A percentile compares a stretch with the other conserved stretches of the same genome.
Evolutionary conservation across 1,284 basidiomycete genomes (phyloP).

Genomic region (Taiwanofungus camphoratus): DNA sequence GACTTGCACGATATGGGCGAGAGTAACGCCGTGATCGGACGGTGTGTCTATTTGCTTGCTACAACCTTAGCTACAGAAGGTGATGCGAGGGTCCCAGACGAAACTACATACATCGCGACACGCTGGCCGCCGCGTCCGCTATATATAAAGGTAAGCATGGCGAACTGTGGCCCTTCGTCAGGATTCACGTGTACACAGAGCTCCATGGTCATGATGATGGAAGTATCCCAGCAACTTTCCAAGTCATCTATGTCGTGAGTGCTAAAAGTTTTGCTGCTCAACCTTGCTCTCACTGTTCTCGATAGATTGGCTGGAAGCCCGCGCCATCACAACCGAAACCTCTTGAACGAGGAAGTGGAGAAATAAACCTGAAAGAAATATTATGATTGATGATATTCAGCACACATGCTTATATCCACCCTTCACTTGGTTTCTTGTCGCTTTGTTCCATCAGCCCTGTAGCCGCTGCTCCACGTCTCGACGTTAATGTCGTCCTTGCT

Average conservation of each 20-base stretch:
- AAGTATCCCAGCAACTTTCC: slow-evolving; percentile 90
- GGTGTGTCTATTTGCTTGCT: slow-evolving; percentile 36
- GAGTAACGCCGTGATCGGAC: slow-evolving; percentile 83
- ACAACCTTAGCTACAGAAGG: neutral
- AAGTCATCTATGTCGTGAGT: slow-evolving; percentile 88
- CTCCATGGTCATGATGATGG: slow-evolving; percentile 83
- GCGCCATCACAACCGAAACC: slow-evolving; percentile 80
- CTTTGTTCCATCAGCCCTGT: slow-evolving; percentile 7
- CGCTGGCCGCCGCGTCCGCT: slow-evolving; percentile 83
- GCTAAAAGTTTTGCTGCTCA: neutral
- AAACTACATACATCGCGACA: slow-evolving; percentile 76
- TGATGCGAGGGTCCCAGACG: slow-evolving; percentile 37
- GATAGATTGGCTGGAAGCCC: slow-evolving; percentile 98
- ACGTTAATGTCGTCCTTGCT: neutral
- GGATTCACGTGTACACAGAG: slow-evolving; percentile 39
- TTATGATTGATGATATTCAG: slow-evolving; percentile 36
- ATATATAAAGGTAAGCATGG: slow-evolving; percentile 78
- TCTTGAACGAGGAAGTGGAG: slow-evolving; percentile 78
- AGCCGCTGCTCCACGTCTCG: slow-evolving; percentile 2
- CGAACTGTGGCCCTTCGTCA: slow-evolving; percentile 1
- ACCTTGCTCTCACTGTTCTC: slow-evolving; percentile 7
- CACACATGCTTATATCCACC: slow-evolving; percentile 1
- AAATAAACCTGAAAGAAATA: slow-evolving; percentile 79
- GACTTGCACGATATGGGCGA: slow-evolving; percentile 97
- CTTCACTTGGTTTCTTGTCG: slow-evolving; percentile 1